Evolutionary conservation across 176 grass and related monocot species (phyloP).

Genomic region (Dendrocalamus sinicus): DNA sequence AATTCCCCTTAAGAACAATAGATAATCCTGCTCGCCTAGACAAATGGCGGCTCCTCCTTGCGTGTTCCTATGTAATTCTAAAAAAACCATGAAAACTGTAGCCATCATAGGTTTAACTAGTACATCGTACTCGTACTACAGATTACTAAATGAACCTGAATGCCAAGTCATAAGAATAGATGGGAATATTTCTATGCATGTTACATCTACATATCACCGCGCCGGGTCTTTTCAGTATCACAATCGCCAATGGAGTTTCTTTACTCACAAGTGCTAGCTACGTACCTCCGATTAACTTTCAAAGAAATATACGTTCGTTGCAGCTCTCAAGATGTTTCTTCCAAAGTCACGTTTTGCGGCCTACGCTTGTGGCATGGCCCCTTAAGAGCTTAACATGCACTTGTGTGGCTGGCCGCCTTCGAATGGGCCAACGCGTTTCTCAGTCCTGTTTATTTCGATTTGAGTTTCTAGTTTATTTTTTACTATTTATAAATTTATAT

Average conservation of each 20-base stretch:
- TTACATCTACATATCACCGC: background rate
- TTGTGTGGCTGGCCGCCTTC: conserved; percentile 10
- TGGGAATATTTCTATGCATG: background rate
- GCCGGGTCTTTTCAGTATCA: background rate
- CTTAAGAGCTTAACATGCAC: conserved; percentile 22
- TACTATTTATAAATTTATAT: no score
- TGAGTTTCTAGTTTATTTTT: no score
- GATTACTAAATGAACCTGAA: background rate
- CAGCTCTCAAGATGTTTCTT: conserved; percentile 28
- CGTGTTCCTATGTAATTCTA: no score
- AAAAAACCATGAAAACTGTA: no score
- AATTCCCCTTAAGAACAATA: no score
- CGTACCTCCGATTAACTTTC: background rate
- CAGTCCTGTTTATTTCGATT: no score
- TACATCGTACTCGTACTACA: no score
- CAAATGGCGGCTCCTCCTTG: no score
- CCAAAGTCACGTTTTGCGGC: conserved; percentile 33
- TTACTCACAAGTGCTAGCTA: conserved; percentile 32
- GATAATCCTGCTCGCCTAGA: no score
- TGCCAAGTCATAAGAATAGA: background rate
- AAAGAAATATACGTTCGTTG: background rate
- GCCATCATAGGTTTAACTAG: no score
- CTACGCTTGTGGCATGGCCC: conserved; percentile 12
- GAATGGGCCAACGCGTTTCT: conserved; percentile 20
- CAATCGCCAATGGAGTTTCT: background rate